phyloP scores from a whole-genome alignment of 2,329 filamentous ascomycete genomes.

The Pseudogymnoascus sp. region DNA sequence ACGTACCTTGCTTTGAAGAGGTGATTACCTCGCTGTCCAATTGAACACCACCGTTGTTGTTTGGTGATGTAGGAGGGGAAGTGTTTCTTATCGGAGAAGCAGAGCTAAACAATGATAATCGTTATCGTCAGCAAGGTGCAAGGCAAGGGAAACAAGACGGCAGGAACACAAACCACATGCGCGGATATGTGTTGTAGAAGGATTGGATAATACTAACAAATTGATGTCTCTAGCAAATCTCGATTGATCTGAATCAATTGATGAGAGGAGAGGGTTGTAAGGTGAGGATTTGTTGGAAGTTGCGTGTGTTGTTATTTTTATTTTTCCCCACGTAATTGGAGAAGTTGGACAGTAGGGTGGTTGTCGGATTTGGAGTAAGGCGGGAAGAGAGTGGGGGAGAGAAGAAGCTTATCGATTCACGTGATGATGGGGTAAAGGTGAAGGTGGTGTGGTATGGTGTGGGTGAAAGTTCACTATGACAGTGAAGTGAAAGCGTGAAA shows the following conservation, averaged over 20 bases:
- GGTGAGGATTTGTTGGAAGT: not conserved
- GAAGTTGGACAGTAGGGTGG: not conserved
- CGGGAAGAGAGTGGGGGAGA: not conserved
- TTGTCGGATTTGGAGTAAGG: not conserved
- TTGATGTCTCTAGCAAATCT: not conserved
- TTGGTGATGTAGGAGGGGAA: conserved; percentile 4
- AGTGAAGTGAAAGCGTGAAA: not conserved
- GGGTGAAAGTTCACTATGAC: not conserved
- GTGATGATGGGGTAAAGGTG: not conserved
- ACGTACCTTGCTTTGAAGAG: conserved; percentile 6
- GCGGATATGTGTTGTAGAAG: not conserved
- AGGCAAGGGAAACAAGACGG: not conserved
- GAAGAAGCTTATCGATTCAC: conserved; percentile 1
- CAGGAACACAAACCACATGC: not conserved
- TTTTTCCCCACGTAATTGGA: conserved; percentile 1
- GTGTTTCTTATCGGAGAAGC: not conserved
- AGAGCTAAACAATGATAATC: not conserved
- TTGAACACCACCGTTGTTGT: conserved; percentile 6
- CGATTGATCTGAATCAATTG: not conserved
- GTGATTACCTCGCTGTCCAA: conserved; percentile 6
- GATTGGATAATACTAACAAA: conserved; percentile 6
- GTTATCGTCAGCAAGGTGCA: not conserved
- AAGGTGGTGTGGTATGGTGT: not conserved
- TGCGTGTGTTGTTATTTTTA: not conserved
- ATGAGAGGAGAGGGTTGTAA: not conserved